phyloP scores from a whole-genome alignment of 306 rosid genomes.

The Prunus persica region DNA sequence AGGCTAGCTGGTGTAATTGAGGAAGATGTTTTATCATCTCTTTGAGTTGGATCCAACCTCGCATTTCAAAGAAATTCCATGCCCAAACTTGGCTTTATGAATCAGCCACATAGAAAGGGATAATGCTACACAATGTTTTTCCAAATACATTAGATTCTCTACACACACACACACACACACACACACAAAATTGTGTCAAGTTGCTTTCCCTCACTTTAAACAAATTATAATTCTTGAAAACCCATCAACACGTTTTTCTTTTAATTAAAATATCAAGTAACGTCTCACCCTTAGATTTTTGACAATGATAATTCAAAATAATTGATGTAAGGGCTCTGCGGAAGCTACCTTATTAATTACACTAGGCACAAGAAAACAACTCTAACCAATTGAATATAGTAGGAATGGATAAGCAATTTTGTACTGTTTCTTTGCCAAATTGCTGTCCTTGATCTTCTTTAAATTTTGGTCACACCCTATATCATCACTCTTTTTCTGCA shows the following conservation, averaged over 20 bases:
- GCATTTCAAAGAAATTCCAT: too few relatives aligned
- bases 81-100: too few relatives aligned
- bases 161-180: not conserved
- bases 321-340: not conserved
- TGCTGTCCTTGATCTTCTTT: slow-evolving; percentile 11
- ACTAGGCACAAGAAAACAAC: slow-evolving; percentile 20
- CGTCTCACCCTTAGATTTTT: not conserved
- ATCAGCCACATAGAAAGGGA: too few relatives aligned
- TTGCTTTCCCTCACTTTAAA: not conserved
- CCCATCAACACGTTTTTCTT: not conserved
- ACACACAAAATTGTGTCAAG: not conserved
- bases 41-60: too few relatives aligned
- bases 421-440: slow-evolving; percentile 4
- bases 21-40: too few relatives aligned
- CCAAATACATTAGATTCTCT: not conserved
- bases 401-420: slow-evolving; percentile 36
- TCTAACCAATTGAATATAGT: slow-evolving; percentile 26
- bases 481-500: not conserved
- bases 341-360: not conserved
- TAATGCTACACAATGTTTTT: not conserved
- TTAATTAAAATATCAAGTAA: not conserved
- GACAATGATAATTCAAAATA: not conserved
- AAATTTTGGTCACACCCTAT: not conserved
- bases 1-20: too few relatives aligned
- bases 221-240: too few relatives aligned